These are phyloP conservation scores for Globisporangium cystogenes DNA, from an alignment of 352 stramenopile species.

Conservation along the genomic window DNA sequence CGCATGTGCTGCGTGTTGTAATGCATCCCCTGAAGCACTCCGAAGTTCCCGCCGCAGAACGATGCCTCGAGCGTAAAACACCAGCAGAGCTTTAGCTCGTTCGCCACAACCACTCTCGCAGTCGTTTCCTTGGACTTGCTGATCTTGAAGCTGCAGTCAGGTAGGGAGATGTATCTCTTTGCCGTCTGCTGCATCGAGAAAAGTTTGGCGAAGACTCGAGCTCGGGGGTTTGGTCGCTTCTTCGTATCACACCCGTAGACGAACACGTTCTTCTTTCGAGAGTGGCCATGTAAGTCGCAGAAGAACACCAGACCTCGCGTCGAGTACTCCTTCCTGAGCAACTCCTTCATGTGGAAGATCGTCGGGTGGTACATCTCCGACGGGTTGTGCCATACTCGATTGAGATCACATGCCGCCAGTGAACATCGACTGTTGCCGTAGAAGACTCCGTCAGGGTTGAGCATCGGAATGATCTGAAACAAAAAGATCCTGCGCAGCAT, in stretches of 20 bases:
- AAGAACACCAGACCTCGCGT: constrained; percentile 74
- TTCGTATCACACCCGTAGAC: constrained; percentile 94
- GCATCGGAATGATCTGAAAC: constrained; percentile 91
- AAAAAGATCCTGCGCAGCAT: constrained; percentile 85
- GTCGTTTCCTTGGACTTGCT: constrained; percentile 77
- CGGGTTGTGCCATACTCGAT: constrained; percentile 85
- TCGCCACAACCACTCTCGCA: constrained; percentile 71
- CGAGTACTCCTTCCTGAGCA: constrained; percentile 55
- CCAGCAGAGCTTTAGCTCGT: constrained; percentile 71
- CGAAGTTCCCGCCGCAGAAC: constrained; percentile 81
- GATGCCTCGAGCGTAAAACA: constrained; percentile 86
- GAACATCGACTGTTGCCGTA: constrained; percentile 91
- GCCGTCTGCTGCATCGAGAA: constrained; percentile 61
- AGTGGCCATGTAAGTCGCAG: constrained; percentile 91
- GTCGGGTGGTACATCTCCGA: constrained; percentile 75
- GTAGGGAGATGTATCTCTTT: constrained; percentile 58
- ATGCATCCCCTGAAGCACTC: constrained; percentile 48
- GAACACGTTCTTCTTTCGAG: constrained; percentile 93
- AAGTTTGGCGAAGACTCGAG: constrained; percentile 65
- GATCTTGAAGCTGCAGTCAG: constrained; percentile 79
- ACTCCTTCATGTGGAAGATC: constrained; percentile 80
- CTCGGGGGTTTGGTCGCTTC: constrained; percentile 66
- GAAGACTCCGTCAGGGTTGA: constrained; percentile 94
- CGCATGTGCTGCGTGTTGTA: constrained; percentile 61
- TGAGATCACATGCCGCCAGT: constrained; percentile 80